Conservation (phyloP, 352 stramenopile species). For the Salisapilia sapeloensis region DNA sequence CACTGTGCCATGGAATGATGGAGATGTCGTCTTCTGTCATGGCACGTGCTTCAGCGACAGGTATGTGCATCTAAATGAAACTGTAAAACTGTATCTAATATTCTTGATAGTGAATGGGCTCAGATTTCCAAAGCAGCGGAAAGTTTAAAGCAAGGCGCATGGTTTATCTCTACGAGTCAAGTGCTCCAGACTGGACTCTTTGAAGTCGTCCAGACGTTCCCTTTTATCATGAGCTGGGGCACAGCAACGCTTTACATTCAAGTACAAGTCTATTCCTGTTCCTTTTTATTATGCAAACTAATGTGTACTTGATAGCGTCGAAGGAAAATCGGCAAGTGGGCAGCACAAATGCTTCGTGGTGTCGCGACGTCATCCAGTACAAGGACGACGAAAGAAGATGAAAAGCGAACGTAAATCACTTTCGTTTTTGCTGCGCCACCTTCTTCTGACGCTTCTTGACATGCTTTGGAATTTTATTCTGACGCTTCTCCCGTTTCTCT, state of each 20-base stretch:
- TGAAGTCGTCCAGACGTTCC: conserved; percentile 58
- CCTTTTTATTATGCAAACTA: conserved; percentile 1
- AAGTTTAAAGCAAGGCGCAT: conserved; percentile 71
- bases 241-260: conserved; percentile 71
- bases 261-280: conserved; percentile 18
- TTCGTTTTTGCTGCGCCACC: conserved; percentile 85
- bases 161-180: conserved; percentile 71
- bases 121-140: conserved; percentile 65
- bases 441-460: conserved; percentile 97
- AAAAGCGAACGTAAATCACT: too few species aligned
- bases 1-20: conserved; percentile 44
- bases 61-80: conserved; percentile 13
- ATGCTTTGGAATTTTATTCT: conserved; percentile 98
- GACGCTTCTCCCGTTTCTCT: conserved; percentile 82
- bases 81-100: not conserved
- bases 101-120: conserved; percentile 34
- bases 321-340: conserved; percentile 71
- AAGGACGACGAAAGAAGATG: too few species aligned
- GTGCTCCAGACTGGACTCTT: conserved; percentile 62
- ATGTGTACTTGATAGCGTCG: conserved; percentile 19
- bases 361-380: too few species aligned
- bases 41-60: conserved; percentile 72
- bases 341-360: conserved; percentile 67
- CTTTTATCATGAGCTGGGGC: conserved; percentile 75
- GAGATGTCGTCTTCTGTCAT: conserved; percentile 71